Evolutionary conservation across 176 grass and related monocot species (phyloP).

Genomic region (Zoysia pacifica): DNA sequence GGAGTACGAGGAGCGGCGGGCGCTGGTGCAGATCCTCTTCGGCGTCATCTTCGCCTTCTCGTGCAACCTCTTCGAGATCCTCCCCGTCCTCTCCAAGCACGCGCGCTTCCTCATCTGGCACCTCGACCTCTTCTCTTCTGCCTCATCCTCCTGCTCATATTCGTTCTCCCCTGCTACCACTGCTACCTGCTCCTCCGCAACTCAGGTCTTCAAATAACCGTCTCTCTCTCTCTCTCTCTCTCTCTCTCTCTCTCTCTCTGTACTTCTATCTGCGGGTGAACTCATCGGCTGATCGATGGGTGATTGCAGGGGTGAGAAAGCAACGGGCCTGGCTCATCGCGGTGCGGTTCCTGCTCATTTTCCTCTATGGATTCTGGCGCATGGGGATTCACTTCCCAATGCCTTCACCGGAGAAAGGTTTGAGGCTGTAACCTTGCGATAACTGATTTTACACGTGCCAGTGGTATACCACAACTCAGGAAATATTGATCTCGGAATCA

Average conservation of each 20-base stretch:
- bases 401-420: conserved; percentile 98
- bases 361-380: conserved; percentile 93
- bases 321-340: conserved; percentile 69
- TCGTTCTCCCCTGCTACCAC: conserved; percentile 94
- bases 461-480: background rate
- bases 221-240: too few species aligned
- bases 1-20: conserved; percentile 98
- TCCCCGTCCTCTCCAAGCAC: conserved; percentile 83
- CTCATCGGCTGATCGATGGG: conserved; percentile 36
- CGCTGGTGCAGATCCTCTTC: conserved; percentile 98
- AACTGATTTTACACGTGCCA: background rate
- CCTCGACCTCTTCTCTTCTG: conserved; percentile 97
- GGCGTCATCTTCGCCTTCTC: conserved; percentile 99
- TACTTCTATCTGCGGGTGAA: background rate
- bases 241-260: too few species aligned
- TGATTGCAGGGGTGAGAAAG: conserved; percentile 74
- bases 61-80: conserved; percentile 99
- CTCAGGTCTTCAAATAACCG: conserved; percentile 48
- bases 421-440: background rate
- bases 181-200: conserved; percentile 91
- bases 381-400: conserved; percentile 99
- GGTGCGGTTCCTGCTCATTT: conserved; percentile 69
- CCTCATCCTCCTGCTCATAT: conserved; percentile 91
- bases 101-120: conserved; percentile 98
- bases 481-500: background rate